Percentiles rank a stretch among this genome's conserved stretches.
phyloP scores from a whole-genome alignment of 805 yeast genomes.

The Starmerella powellii region DNA sequence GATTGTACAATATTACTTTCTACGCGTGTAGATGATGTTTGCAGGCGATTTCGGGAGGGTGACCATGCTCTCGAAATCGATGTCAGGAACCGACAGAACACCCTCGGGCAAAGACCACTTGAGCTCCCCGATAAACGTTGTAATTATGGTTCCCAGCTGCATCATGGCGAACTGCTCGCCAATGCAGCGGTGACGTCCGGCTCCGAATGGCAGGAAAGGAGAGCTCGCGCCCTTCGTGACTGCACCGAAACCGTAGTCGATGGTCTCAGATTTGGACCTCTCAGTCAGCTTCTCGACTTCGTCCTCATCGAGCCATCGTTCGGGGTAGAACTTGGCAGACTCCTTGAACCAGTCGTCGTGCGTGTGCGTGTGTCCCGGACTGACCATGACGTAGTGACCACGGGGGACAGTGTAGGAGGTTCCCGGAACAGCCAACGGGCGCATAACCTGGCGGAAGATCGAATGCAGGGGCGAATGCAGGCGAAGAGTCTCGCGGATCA shows the following conservation, averaged over 20 bases:
- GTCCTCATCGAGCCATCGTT: slow-evolving; percentile 54
- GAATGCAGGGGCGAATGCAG: slow-evolving; percentile 96
- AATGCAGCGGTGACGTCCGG: slow-evolving; percentile 98
- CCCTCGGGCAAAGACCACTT: slow-evolving; percentile 61
- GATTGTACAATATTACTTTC: too few relatives aligned
- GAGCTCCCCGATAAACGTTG: slow-evolving; percentile 60
- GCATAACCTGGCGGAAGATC: slow-evolving; percentile 79
- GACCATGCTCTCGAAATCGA: slow-evolving; percentile 84
- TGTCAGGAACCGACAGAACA: slow-evolving; percentile 29
- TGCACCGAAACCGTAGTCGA: slow-evolving; percentile 95
- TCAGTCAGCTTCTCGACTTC: slow-evolving; percentile 22
- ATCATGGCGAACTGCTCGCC: slow-evolving; percentile 97
- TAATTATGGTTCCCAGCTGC: slow-evolving; percentile 76
- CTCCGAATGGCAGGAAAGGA: slow-evolving; percentile 96
- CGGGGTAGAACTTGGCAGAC: slow-evolving; percentile 62
- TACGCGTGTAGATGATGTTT: slow-evolving; percentile 15
- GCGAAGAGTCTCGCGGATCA: slow-evolving; percentile 86
- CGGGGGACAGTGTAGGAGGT: slow-evolving; percentile 70
- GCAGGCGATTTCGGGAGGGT: slow-evolving; percentile 71
- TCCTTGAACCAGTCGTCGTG: slow-evolving; percentile 69
- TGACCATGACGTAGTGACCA: slow-evolving; percentile 80
- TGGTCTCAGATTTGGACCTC: slow-evolving; percentile 24
- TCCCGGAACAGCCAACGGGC: slow-evolving; percentile 66
- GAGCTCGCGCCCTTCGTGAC: slow-evolving; percentile 92
- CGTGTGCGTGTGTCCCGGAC: slow-evolving; percentile 85